Conservation (phyloP, 495 filamentous ascomycete genomes). For the Penicillium macrosclerotiorum region DNA sequence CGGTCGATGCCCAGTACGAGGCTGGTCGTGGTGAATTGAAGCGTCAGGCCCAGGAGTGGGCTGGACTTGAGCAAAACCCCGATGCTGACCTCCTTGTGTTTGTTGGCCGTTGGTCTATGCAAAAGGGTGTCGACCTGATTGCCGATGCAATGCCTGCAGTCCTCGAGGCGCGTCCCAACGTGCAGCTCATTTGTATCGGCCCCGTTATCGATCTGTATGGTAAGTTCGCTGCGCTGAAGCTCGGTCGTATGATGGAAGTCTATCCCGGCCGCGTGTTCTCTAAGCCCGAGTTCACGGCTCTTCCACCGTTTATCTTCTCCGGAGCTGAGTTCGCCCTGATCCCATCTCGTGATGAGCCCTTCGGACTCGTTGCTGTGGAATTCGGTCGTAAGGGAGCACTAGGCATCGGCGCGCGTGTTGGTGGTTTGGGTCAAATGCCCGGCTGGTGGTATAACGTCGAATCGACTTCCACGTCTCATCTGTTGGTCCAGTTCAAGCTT, state of each 20-base stretch:
- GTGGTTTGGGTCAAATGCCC: slow-evolving; percentile 74
- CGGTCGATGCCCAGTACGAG: slow-evolving; percentile 59
- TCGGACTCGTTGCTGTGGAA: slow-evolving; percentile 75
- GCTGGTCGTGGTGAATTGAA: slow-evolving; percentile 57
- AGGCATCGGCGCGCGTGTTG: slow-evolving; percentile 64
- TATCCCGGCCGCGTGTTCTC: slow-evolving; percentile 75
- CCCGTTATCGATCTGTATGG: slow-evolving; percentile 79
- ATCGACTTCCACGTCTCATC: slow-evolving; percentile 65
- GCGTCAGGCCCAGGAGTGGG: slow-evolving; percentile 75
- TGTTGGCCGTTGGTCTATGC: slow-evolving; percentile 76
- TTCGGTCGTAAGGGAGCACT: slow-evolving; percentile 76
- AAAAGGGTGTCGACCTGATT: slow-evolving; percentile 77
- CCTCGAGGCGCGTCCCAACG: slow-evolving; percentile 63
- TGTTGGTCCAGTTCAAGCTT: slow-evolving; percentile 68
- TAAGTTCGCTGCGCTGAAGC: slow-evolving; percentile 74
- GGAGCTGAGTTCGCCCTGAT: slow-evolving; percentile 79
- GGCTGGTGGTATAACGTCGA: slow-evolving; percentile 73
- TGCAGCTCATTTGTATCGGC: slow-evolving; percentile 68
- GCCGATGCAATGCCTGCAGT: slow-evolving; percentile 75
- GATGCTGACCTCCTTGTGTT: slow-evolving; percentile 75
- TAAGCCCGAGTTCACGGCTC: slow-evolving; percentile 73
- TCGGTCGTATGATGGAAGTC: slow-evolving; percentile 66
- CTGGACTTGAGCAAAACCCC: slow-evolving; percentile 64
- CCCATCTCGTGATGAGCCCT: slow-evolving; percentile 76
- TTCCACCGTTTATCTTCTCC: slow-evolving; percentile 75